Base-by-base conservation (phyloP, 202 grass and related monocot species). In the Saccharum hybrid region DNA sequence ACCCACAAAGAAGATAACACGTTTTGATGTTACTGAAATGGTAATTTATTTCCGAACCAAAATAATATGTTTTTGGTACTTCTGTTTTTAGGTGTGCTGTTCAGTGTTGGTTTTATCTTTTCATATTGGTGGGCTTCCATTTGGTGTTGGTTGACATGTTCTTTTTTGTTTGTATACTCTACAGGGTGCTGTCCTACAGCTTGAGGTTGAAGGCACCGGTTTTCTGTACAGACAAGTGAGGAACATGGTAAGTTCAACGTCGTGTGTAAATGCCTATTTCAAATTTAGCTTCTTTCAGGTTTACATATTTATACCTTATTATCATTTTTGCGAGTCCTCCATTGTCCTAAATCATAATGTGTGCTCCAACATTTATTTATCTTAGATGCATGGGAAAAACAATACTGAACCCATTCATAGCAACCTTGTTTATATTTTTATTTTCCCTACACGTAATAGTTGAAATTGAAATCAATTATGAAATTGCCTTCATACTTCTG, bases 201-300 rank as follows among this genome's bases (percentile, higher is more conserved):
- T 98, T 48, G 92, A 93, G 70, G 90, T 98, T 81, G 95, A 98
- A 91, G 95, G 95, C 60, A 90, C 88, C 56, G 95, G 95, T 56
- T 98, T 98, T 88, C 78, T 98, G 81, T 94, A 94, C 84, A 94
- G 90, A 90, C 95, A 98, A 94, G 95, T 94, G 80, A 91, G 95
- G 67, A 98, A 98, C 77, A 93, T 98, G 95, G 95, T 97, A 94
- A 87, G 77, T 90, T 71, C 82, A 30, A 42, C 30, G 21, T 40
- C 52, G 30, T 82, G 19, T 59, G 68, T 69, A 15, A 66, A 69
- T 74, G 21, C 6, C 18, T 74, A 11, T 10, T 45, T 79, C 46
- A 57, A 82, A 26, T 67, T 74, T 78, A 63, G 6, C 43, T 68
- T 79, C 18, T 63, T 82, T 26, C 11, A 0, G 18, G 45, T 78